Evolutionary conservation across 2,329 filamentous ascomycete species (phyloP).

Genomic region (Hypoxylon sp.): DNA sequence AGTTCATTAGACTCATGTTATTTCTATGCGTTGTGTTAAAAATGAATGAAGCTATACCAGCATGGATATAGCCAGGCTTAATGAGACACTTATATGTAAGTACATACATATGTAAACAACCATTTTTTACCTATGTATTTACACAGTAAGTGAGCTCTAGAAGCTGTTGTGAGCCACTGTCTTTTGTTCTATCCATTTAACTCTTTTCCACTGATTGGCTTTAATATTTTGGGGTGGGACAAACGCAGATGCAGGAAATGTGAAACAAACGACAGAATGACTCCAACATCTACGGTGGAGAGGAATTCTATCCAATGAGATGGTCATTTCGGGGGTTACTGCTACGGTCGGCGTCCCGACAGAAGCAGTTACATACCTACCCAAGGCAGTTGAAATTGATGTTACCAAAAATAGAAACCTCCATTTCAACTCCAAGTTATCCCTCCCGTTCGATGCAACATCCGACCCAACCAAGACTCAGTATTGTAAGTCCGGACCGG

Average conservation of each 20-base stretch:
- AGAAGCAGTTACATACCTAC: constrained; percentile 17
- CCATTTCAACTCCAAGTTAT: constrained; percentile 35
- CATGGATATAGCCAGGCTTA: too few species aligned
- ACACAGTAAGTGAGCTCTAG: neutral
- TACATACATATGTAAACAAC: neutral
- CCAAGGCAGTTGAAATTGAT: constrained; percentile 26
- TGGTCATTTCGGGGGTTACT: neutral
- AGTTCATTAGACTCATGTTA: too few species aligned
- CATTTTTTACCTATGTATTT: neutral
- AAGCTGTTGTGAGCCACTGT: neutral
- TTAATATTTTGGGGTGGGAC: constrained; percentile 23
- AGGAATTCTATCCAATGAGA: constrained; percentile 33
- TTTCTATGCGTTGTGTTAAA: too few species aligned
- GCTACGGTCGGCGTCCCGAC: constrained; percentile 35
- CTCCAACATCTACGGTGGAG: constrained; percentile 36
- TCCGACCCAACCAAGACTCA: constrained; percentile 41
- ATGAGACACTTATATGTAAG: too few species aligned
- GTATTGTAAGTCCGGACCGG: constrained; percentile 30
- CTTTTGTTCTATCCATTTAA: neutral
- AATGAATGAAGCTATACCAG: too few species aligned
- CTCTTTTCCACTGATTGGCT: constrained; percentile 6
- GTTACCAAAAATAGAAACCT: constrained; percentile 41
- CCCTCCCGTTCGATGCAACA: constrained; percentile 44
- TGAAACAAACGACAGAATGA: constrained; percentile 43
- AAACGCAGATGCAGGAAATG: constrained; percentile 37